Evolutionary conservation across 1,284 basidiomycete species (phyloP).

Genomic region (Pseudozyma pruni): DNA sequence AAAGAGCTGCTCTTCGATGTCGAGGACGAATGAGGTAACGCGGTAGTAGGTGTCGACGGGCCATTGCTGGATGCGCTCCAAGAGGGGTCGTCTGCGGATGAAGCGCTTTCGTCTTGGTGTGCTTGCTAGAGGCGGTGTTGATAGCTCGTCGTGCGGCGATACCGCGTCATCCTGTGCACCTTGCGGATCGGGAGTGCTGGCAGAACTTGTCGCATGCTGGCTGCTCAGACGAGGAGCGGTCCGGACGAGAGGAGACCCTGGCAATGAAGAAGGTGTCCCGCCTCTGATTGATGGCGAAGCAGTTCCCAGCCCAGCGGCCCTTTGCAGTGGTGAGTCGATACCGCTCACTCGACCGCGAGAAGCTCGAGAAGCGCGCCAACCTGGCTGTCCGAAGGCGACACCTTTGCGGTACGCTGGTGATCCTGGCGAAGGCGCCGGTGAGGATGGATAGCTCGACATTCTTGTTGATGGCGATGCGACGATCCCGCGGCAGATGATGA

Average conservation of each 20-base stretch:
- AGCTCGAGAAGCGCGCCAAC: constrained; percentile 43
- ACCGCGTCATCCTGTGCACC: background rate
- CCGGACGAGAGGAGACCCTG: constrained; percentile 19
- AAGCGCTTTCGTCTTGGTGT: constrained; percentile 27
- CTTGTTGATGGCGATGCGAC: background rate
- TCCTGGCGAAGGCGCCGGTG: constrained; percentile 28
- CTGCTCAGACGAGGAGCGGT: constrained; percentile 7
- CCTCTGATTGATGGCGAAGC: constrained; percentile 17
- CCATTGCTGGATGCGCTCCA: constrained; percentile 41
- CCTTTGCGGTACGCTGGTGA: constrained; percentile 48
- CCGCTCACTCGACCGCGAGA: constrained; percentile 32
- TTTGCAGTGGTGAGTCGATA: constrained; percentile 28
- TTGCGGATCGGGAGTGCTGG: constrained; percentile 1
- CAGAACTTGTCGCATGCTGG: constrained; percentile 10
- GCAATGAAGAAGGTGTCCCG: constrained; percentile 20
- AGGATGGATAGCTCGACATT: constrained; percentile 30
- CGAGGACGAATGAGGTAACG: constrained; percentile 26
- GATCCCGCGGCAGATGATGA: background rate
- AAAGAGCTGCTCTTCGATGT: constrained; percentile 42
- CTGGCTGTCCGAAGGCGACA: constrained; percentile 49
- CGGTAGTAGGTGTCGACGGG: constrained; percentile 33
- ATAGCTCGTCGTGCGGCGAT: background rate
- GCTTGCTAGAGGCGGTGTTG: background rate
- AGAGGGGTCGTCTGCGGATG: constrained; percentile 27
- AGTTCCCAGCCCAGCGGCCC: constrained; percentile 3